Percentiles rank a stretch among this genome's conserved stretches.
These are phyloP conservation scores for Saturnispora quitensis DNA, from an alignment of 805 yeast genomes.

Conservation along the genomic window DNA sequence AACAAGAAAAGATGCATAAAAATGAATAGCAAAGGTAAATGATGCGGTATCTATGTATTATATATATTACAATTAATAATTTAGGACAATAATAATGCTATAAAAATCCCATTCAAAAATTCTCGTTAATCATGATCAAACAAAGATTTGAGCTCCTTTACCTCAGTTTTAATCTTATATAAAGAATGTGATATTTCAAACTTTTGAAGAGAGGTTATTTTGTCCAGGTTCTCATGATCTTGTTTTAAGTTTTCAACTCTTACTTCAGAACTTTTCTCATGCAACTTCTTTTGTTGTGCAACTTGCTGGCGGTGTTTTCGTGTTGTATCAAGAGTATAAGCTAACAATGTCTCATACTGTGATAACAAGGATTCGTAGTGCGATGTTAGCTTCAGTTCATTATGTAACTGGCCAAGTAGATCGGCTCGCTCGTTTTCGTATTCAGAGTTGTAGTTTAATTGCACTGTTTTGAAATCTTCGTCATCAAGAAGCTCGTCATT, in stretches of 20 bases:
- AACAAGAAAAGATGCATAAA: neutral
- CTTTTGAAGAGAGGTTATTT: neutral
- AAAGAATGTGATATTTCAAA: constrained; percentile 3
- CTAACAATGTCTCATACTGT: constrained; percentile 13
- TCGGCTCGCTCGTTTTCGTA: constrained; percentile 3
- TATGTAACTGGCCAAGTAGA: constrained; percentile 4
- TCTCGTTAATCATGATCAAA: neutral
- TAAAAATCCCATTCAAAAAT: neutral
- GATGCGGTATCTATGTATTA: neutral
- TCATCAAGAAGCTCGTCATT: neutral
- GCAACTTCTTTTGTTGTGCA: constrained; percentile 27
- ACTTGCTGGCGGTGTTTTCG: constrained; percentile 20
- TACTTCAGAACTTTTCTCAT: neutral
- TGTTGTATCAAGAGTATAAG: constrained; percentile 15
- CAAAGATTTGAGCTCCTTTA: neutral
- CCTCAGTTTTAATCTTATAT: neutral
- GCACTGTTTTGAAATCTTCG: neutral
- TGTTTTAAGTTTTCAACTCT: neutral
- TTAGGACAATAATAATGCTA: neutral
- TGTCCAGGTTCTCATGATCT: neutral
- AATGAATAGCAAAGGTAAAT: neutral
- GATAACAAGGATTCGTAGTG: constrained; percentile 9
- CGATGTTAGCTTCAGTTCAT: constrained; percentile 8
- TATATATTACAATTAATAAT: neutral
- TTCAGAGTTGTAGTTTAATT: constrained; percentile 1